These are phyloP conservation scores for Schoenoplectus tabernaemontani DNA, from an alignment of 202 grass and related monocot species.

Conservation along the genomic window DNA sequence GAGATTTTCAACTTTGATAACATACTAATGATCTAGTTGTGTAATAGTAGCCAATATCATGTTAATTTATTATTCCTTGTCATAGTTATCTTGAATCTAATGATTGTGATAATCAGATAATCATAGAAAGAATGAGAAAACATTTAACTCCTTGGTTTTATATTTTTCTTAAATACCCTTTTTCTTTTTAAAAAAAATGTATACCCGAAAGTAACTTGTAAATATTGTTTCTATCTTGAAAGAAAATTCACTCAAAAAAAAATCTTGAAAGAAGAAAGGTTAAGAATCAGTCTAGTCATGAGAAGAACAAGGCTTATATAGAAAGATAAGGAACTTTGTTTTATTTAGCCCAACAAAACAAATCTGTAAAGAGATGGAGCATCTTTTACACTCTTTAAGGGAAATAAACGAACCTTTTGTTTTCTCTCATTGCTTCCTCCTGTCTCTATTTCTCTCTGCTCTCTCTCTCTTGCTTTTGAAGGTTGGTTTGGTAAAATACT, in stretches of 20 bases:
- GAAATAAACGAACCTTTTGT: conserved; percentile 43
- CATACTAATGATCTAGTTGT: background rate
- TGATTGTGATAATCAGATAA: background rate
- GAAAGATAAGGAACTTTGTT: conserved; percentile 17
- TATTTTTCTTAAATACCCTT: background rate
- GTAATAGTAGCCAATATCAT: background rate
- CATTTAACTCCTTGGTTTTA: background rate
- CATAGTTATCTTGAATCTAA: background rate
- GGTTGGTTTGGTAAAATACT: conserved; percentile 17
- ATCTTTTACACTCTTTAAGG: conserved; percentile 26
- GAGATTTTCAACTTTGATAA: background rate
- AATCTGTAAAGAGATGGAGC: conserved; percentile 14
- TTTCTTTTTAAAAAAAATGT: background rate
- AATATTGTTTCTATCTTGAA: conserved; percentile 16
- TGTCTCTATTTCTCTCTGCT: background rate
- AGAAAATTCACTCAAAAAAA: no score
- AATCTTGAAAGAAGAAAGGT: conserved; percentile 18
- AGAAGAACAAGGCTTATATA: conserved; percentile 4
- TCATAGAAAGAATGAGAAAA: background rate
- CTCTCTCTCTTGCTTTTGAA: conserved; percentile 11
- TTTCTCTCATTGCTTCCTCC: conserved; percentile 16
- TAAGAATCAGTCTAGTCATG: conserved; percentile 8
- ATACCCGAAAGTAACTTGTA: background rate
- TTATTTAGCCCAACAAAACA: conserved; percentile 26
- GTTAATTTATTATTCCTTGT: background rate